Evolutionary conservation across 306 rosid genomes (phyloP), one percentile per base, ranked within the genome.

Genomic region (Rosa lucieae): DNA sequence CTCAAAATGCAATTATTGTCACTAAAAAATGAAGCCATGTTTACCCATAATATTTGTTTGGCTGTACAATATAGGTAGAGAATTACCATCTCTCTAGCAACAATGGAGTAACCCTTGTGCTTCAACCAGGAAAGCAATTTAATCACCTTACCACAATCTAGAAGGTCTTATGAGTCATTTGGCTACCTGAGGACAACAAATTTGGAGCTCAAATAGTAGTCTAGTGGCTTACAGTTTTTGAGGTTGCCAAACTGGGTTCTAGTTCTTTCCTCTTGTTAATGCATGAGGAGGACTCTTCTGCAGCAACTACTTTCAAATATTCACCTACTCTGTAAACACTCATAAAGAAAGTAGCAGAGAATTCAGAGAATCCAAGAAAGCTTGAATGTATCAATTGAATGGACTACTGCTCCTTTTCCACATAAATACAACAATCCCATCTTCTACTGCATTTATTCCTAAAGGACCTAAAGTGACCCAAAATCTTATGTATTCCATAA

Each of bases 301-400:
- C 52, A 9, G 58, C 70, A 44, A 29, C 58, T 1, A 8, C 13
- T 32, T 44, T 44, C 55, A 9, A 15, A 75, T 26, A 75, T 61
- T 61, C 79, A 76, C 61, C 14, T 0, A 44, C 78, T 67, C 78
- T 44, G 15, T 61, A 75, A 43, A 61, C 70, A 56, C 15, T 32
- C 14, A 68, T 12, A 49, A 61, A 42, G 65, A 44, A 63, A 66
- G 53, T 43, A 39, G 56, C 59, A 47, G 29, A 37, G 40, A 75
- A 40, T 35, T 10, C 49, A 67, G 81, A 49, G 89, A 86, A 88
- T 86, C 89, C 81, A 17, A 79, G 77, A 79, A 67, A 72, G 74
- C 78, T 88, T 86, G 87, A 86, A 87, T 67, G 81, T 85, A 40
- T 84, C 70, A 44, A 55, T 81, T 17, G 21, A 32, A 10, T 81